Base-by-base conservation (phyloP, 2,329 filamentous ascomycete species). In the Pyrenochaeta sp. region DNA sequence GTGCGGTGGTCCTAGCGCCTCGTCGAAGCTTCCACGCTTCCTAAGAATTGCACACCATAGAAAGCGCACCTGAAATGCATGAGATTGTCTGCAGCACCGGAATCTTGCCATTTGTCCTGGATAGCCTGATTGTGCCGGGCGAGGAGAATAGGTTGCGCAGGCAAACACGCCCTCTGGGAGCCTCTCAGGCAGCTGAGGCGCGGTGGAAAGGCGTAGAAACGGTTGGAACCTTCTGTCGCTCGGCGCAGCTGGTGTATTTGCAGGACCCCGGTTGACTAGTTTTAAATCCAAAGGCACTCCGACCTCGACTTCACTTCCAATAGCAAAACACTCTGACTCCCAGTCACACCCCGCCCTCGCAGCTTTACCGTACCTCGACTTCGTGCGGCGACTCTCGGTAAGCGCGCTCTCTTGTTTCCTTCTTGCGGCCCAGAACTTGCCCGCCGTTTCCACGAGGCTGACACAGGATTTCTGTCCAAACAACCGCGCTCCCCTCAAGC, bases 171-270 rank as follows among this genome's bases (percentile, higher is more conserved):
- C 32, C 31, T 43, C 52, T 56, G 39, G 46, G 40, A 26, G 51
- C 28, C 41, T 28, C 50, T 60, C 47, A 63, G 61, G 67, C 60
- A 52, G 58, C 49, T 53, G 58, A 53, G 50, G 51, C 44, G 48
- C 51, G 35, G 55, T 68, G 55, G 67, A 71, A 71, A 35, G 44
- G 41, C 53, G 51, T 69, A 48, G 67, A 71, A 71, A 51, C 55
- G 29, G 22, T 59, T 58, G 52, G 66, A 71, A 69, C 48, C 55
- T 70, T 68, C 61, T 60, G 36, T 55, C 53, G 58, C 59, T 66
- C 65, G 67, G 65, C 65, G 60, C 62, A 55, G 60, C 40, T 54
- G 51, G 52, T 51, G 55, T 48, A 64, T 63, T 63, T 60, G 53
- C 58, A 54, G 54, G 50, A 64, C 51, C 58, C 63, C 48, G 55